These are phyloP conservation scores for Pseudogymnoascus sp. DNA, from an alignment of 2,329 filamentous ascomycete genomes.

Conservation along the genomic window DNA sequence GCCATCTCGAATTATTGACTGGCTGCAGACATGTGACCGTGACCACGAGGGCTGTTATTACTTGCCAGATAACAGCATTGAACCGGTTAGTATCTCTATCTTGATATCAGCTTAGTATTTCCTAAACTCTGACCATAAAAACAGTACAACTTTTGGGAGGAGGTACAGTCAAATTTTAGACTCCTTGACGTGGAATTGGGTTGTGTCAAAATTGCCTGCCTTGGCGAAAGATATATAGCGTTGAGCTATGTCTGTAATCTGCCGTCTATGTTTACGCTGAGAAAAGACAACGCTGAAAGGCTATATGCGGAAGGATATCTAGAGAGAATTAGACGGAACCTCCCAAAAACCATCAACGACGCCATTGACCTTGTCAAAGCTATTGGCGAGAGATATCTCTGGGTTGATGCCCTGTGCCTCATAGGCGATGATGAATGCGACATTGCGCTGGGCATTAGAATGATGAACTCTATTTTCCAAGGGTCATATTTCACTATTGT, in stretches of 20 bases:
- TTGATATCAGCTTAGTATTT: too few species aligned
- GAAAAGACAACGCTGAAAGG: conserved; percentile 13
- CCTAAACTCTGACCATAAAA: too few species aligned
- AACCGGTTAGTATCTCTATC: too few species aligned
- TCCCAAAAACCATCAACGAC: conserved; percentile 18
- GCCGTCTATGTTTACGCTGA: conserved; percentile 9
- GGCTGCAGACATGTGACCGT: too few species aligned
- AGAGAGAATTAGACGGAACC: conserved; percentile 12
- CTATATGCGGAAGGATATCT: conserved; percentile 9
- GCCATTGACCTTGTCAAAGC: conserved; percentile 18
- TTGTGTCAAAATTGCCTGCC: conserved; percentile 26
- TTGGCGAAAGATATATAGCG: conserved; percentile 19
- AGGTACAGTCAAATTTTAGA: too few species aligned
- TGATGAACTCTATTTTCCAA: conserved; percentile 20
- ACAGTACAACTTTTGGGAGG: too few species aligned
- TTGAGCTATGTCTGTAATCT: too few species aligned
- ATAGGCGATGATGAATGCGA: conserved; percentile 12
- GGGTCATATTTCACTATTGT: conserved; percentile 17
- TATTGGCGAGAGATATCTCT: conserved; percentile 18
- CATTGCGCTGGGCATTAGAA: conserved; percentile 16
- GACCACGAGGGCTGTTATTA: too few species aligned
- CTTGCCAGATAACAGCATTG: too few species aligned
- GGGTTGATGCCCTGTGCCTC: conserved; percentile 18
- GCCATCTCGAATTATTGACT: too few species aligned
- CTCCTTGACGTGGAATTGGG: too few species aligned